A percentile compares a stretch with the other conserved stretches of the same genome.
phyloP scores from a whole-genome alignment of 306 rosid genomes.

The Parietaria judaica region DNA sequence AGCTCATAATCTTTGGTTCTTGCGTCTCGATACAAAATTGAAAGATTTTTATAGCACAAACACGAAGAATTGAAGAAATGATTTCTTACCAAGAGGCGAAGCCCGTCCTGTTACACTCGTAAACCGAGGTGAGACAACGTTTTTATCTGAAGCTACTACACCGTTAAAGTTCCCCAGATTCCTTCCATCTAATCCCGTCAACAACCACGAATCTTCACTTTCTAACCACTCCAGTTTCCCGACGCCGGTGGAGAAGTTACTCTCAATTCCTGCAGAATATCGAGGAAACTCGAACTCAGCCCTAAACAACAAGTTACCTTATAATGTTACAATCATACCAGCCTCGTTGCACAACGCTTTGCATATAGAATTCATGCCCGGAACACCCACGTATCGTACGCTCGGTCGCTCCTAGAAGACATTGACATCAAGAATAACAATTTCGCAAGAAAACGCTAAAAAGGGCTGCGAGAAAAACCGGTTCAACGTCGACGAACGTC shows the following conservation, averaged over 20 bases:
- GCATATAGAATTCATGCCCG: slow-evolving; percentile 93
- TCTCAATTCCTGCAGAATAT: slow-evolving; percentile 61
- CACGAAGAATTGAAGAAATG: slow-evolving; percentile 5
- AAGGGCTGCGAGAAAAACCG: slow-evolving; percentile 32
- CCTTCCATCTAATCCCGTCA: slow-evolving; percentile 57
- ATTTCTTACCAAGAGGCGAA: slow-evolving; percentile 67
- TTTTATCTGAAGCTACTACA: slow-evolving; percentile 82
- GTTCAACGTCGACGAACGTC: slow-evolving; percentile 45
- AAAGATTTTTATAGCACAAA: background rate
- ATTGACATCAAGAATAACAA: slow-evolving; percentile 25
- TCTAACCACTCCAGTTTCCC: slow-evolving; percentile 71
- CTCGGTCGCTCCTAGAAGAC: slow-evolving; percentile 53
- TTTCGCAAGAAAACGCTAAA: slow-evolving; percentile 7
- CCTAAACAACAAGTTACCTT: slow-evolving; percentile 7
- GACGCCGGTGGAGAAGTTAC: slow-evolving; percentile 58
- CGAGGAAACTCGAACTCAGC: slow-evolving; percentile 16
- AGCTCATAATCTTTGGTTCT: too few species aligned
- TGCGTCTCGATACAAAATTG: background rate
- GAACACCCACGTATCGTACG: slow-evolving; percentile 80
- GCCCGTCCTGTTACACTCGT: slow-evolving; percentile 49
- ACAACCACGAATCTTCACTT: slow-evolving; percentile 60
- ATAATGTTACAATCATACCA: slow-evolving; percentile 38
- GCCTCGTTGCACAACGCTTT: slow-evolving; percentile 65
- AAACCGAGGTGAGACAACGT: slow-evolving; percentile 54
- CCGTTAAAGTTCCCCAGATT: slow-evolving; percentile 75